Evolutionary conservation across 352 stramenopile genomes (phyloP), one percentile per base, ranked within the genome.

Genomic region (Blastocystis sp.): DNA sequence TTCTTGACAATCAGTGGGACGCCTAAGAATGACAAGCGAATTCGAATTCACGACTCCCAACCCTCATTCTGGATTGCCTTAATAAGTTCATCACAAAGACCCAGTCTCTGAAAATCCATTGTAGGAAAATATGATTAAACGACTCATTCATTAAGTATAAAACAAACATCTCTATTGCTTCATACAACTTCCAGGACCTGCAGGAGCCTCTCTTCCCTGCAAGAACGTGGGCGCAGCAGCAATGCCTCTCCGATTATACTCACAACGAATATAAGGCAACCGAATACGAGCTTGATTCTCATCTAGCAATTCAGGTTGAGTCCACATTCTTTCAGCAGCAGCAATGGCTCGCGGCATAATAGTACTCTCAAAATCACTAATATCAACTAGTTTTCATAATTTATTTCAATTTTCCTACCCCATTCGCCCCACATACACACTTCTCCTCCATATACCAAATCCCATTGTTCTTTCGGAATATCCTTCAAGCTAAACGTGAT

Each of bases 1-100:
- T 21, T 92, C 92, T 89, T 97, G 94, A 51, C 96, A 92, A 7
- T 93, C 92, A 78, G 93, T 96, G 59, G 94, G 94, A 77, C 90
- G 63, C 57, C 80, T 88, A 80, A 27, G 14, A 11, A 43, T 63
- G 19, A 59, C 21, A 24, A n/a, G 24, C 5, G 27, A 6, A 6
- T 32, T 37, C 69, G 4, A n/a, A 5, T 42, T 27, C 21, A 16
- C 12, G 4, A 80, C 69, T 80, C 69, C 69, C 69, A 80, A 27
- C 52, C 14, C 43, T 80, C 43, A 7, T 29, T 37, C 51, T 32
- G 4, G 6, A 80, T 43, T 39, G 69, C 69, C 52, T 42, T 59
- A 37, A 80, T 80, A n/a, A 80, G 51, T 52, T 80, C 39, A 19
- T 80, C 69, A 39, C 69, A 80, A 35, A 80, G 32, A 35, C 69